Conservation (phyloP, 2,329 filamentous ascomycete species). For the Aspergillus neotritici region DNA sequence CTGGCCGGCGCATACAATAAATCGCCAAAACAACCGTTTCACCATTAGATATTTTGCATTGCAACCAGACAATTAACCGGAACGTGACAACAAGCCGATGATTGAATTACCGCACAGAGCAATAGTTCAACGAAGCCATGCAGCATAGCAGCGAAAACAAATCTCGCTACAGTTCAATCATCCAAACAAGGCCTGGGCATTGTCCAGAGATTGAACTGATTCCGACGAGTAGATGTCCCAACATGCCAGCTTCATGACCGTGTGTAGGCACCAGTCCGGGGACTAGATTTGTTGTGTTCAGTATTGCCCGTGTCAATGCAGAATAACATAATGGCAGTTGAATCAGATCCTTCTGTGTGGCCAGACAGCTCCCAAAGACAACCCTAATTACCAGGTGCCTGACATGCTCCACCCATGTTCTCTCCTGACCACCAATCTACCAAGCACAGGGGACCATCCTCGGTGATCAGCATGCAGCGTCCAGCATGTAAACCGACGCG, state of each 20-base stretch:
- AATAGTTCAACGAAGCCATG: slow-evolving; percentile 30
- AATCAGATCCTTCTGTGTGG: slow-evolving; percentile 1
- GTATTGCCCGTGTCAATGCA: slow-evolving; percentile 12
- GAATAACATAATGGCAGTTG: slow-evolving; percentile 12
- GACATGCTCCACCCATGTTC: slow-evolving; percentile 49
- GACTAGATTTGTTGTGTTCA: slow-evolving; percentile 32
- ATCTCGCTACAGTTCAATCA: slow-evolving; percentile 50
- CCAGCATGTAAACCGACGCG: slow-evolving; percentile 52
- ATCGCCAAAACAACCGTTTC: slow-evolving; percentile 11
- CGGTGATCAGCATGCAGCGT: slow-evolving; percentile 57
- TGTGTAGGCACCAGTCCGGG: slow-evolving; percentile 38
- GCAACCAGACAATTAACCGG: slow-evolving; percentile 25
- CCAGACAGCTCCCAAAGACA: slow-evolving; percentile 44
- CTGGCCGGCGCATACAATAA: slow-evolving; percentile 19
- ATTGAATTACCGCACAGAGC: slow-evolving; percentile 21
- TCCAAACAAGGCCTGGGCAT: slow-evolving; percentile 22
- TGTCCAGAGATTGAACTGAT: slow-evolving; percentile 34
- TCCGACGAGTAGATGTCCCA: slow-evolving; percentile 53
- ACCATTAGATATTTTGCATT: slow-evolving; percentile 12
- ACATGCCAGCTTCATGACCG: slow-evolving; percentile 32
- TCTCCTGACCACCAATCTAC: slow-evolving; percentile 36
- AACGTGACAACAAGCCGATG: slow-evolving; percentile 36
- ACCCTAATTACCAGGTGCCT: slow-evolving; percentile 43
- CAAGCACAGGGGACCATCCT: slow-evolving; percentile 50
- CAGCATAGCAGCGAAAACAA: slow-evolving; percentile 39